Conservation (phyloP, 1,139 yeast genomes). For the Diutina scorzettiae region DNA sequence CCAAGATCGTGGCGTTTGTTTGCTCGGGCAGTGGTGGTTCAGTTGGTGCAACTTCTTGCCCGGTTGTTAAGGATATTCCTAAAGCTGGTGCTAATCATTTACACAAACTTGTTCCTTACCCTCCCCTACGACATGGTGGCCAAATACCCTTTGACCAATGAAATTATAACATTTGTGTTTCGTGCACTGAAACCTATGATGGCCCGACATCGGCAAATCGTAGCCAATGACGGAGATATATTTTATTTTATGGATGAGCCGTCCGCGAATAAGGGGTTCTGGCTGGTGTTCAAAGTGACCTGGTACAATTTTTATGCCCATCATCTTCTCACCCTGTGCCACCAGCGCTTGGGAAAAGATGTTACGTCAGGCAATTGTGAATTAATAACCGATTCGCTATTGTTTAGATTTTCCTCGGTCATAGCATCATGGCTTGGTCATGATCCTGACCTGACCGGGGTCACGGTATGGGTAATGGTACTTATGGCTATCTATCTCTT, state of each 20-base stretch:
- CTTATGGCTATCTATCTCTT: slow-evolving; percentile 19
- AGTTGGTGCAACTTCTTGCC: background rate
- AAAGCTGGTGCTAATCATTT: slow-evolving; percentile 12
- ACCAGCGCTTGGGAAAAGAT: background rate
- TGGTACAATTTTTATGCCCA: background rate
- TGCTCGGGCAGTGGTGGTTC: background rate
- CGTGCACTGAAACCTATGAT: background rate
- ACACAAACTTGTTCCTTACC: slow-evolving; percentile 14
- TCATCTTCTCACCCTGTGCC: background rate
- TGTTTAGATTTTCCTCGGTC: slow-evolving; percentile 20
- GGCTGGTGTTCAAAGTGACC: background rate
- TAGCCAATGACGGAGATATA: background rate
- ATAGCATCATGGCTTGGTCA: slow-evolving; percentile 11
- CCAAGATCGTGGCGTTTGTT: slow-evolving; percentile 7
- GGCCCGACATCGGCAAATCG: background rate
- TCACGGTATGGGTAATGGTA: slow-evolving; percentile 15
- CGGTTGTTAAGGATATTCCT: slow-evolving; percentile 7
- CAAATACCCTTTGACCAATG: background rate
- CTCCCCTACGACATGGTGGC: slow-evolving; percentile 9
- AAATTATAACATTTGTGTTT: background rate
- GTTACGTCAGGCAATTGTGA: background rate
- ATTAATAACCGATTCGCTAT: slow-evolving; percentile 12
- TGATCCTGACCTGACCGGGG: slow-evolving; percentile 7
- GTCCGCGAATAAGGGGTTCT: background rate
- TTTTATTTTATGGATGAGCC: background rate